A percentile compares a stretch with the other conserved stretches of the same genome.
Evolutionary conservation across 129 eudicot species (phyloP).

Genomic region (Saussurea involucrata): DNA sequence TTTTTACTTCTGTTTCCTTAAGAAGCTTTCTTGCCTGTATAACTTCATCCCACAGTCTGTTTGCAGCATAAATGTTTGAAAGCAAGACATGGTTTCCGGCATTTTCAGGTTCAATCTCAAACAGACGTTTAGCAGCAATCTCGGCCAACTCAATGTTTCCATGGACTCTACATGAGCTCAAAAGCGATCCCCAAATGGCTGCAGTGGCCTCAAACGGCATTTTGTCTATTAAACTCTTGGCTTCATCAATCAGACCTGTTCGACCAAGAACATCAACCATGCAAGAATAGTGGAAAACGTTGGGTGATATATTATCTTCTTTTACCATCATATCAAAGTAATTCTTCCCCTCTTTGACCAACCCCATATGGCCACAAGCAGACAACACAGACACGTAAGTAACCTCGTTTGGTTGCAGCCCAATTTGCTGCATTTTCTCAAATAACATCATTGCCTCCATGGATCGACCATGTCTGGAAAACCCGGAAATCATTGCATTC

Average conservation of each 20-base stretch:
- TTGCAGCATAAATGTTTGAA: conserved; percentile 71
- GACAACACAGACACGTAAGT: conserved; percentile 75
- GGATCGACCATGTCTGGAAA: conserved; percentile 68
- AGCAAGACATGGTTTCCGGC: conserved; percentile 90
- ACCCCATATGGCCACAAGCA: conserved; percentile 82
- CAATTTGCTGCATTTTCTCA: conserved; percentile 84
- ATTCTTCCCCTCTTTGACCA: conserved; percentile 66
- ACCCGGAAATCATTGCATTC: conserved; percentile 86
- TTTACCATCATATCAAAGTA: conserved; percentile 56
- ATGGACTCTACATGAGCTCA: conserved; percentile 71
- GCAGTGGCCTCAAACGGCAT: conserved; percentile 88
- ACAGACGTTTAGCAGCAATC: conserved; percentile 70
- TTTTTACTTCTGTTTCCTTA: conserved; percentile 67
- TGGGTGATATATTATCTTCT: conserved; percentile 56
- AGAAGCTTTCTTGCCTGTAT: conserved; percentile 61
- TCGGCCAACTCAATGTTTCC: conserved; percentile 69
- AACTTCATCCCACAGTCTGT: conserved; percentile 65
- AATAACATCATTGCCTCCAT: conserved; percentile 71
- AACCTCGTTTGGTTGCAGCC: conserved; percentile 66
- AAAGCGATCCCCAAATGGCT: conserved; percentile 89
- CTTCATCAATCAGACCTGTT: conserved; percentile 59
- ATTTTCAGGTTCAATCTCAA: conserved; percentile 80
- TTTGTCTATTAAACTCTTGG: conserved; percentile 53
- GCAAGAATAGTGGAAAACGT: conserved; percentile 68
- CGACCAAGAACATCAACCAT: conserved; percentile 86